A percentile compares a stretch with the other conserved stretches of the same genome.
These are phyloP conservation scores for Ochromonas danica DNA, from an alignment of 108 stramenopile species.

Conservation along the genomic window DNA sequence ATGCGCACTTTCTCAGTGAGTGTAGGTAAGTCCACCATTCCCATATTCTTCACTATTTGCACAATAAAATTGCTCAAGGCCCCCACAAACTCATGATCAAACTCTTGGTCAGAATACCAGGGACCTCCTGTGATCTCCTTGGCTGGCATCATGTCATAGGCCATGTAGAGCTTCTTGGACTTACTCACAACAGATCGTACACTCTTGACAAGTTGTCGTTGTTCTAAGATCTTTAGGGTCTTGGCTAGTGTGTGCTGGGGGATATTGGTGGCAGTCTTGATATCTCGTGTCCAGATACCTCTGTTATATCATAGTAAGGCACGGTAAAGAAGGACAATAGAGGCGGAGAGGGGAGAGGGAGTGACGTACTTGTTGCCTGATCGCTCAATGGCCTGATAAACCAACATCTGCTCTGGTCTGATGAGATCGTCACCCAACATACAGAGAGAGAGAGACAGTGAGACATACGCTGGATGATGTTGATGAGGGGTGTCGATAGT, in stretches of 20 bases:
- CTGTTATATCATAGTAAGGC: neutral
- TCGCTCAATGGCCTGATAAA: slow-evolving; percentile 86
- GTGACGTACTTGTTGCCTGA: slow-evolving; percentile 67
- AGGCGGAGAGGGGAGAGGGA: neutral
- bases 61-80: slow-evolving; percentile 78
- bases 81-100: slow-evolving; percentile 93
- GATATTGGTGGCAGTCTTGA: slow-evolving; percentile 78
- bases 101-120: slow-evolving; percentile 87
- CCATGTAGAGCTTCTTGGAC: slow-evolving; percentile 94
- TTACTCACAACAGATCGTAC: slow-evolving; percentile 90
- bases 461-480: neutral
- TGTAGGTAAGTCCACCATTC: slow-evolving; percentile 58
- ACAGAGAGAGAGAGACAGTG: neutral
- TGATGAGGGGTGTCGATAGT: neutral
- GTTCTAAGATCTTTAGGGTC: slow-evolving; percentile 86
- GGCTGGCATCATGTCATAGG: slow-evolving; percentile 82
- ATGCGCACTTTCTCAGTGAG: slow-evolving; percentile 70
- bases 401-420: slow-evolving; percentile 63
- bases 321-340: neutral
- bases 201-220: slow-evolving; percentile 83
- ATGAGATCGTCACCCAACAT: too few relatives aligned
- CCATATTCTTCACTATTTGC: slow-evolving; percentile 45
- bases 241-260: slow-evolving; percentile 85
- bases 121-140: slow-evolving; percentile 96
- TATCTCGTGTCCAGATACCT: slow-evolving; percentile 95